Evolutionary conservation across 345 rosid genomes (phyloP).

Genomic region (Kernera saxatilis): DNA sequence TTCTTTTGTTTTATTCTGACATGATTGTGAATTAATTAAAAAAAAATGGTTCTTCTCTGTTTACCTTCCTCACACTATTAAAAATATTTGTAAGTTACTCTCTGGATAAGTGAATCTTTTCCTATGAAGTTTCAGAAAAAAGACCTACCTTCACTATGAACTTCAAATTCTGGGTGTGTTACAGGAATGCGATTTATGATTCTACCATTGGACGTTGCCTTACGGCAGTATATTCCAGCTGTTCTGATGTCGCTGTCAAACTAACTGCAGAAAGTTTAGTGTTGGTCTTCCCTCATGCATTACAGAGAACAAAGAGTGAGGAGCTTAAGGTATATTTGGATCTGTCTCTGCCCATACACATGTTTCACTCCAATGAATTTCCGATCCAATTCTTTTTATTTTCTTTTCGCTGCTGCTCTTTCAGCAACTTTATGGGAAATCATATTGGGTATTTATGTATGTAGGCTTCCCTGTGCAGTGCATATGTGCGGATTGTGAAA

Average conservation of each 20-base stretch:
- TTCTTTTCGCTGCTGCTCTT: neutral
- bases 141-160: constrained; percentile 12
- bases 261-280: constrained; percentile 65
- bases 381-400: neutral
- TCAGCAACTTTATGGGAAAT: neutral
- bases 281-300: constrained; percentile 45
- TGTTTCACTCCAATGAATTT: constrained; percentile 5
- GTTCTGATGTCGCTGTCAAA: constrained; percentile 66
- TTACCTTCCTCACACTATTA: neutral
- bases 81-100: neutral
- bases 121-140: neutral
- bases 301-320: constrained; percentile 67
- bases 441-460: constrained; percentile 11
- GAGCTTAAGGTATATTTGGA: constrained; percentile 68
- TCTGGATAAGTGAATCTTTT: neutral
- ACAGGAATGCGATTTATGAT: constrained; percentile 69
- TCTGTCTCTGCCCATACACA: constrained; percentile 10
- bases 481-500: constrained; percentile 62
- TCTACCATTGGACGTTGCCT: constrained; percentile 78
- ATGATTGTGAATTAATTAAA: neutral
- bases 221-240: constrained; percentile 46
- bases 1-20: constrained; percentile 6
- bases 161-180: constrained; percentile 16
- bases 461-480: constrained; percentile 78
- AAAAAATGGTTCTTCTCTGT: neutral